Conservation (phyloP, 2,329 filamentous ascomycete genomes). For the Beauveria asiatica region DNA sequence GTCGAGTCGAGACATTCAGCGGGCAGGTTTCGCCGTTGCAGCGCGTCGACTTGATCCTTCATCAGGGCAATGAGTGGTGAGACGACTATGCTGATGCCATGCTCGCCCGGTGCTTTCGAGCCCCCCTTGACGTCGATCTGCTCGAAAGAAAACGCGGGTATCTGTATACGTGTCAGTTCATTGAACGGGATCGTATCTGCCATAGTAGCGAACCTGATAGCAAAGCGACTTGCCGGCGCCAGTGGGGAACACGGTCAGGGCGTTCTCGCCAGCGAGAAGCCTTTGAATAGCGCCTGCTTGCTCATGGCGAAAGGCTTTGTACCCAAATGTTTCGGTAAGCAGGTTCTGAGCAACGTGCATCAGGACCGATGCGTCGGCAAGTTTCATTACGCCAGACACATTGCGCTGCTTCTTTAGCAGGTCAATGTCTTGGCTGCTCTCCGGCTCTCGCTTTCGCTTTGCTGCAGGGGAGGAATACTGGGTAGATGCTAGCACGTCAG, state of each 20-base stretch:
- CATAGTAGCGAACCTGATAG: slow-evolving; percentile 31
- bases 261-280: slow-evolving; percentile 30
- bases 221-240: slow-evolving; percentile 43
- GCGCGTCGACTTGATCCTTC: slow-evolving; percentile 52
- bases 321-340: slow-evolving; percentile 30
- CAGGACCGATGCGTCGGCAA: not conserved
- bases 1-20: slow-evolving; percentile 50
- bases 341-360: slow-evolving; percentile 20
- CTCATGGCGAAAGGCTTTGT: slow-evolving; percentile 34
- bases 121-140: slow-evolving; percentile 28
- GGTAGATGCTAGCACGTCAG: slow-evolving; percentile 9
- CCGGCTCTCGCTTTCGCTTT: not conserved
- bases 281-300: slow-evolving; percentile 33
- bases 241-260: slow-evolving; percentile 38
- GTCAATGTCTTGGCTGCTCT: not conserved
- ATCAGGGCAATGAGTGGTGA: slow-evolving; percentile 49
- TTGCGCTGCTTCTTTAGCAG: not conserved
- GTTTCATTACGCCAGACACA: not conserved
- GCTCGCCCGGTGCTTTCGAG: slow-evolving; percentile 20
- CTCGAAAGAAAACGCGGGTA: slow-evolving; percentile 38
- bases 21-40: slow-evolving; percentile 38
- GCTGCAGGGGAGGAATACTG: not conserved
- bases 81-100: slow-evolving; percentile 47
- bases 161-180: slow-evolving; percentile 21
- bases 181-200: not conserved